Base-by-base conservation (phyloP, 2,329 filamentous ascomycete species). In the Fusarium brachygibbosum region DNA sequence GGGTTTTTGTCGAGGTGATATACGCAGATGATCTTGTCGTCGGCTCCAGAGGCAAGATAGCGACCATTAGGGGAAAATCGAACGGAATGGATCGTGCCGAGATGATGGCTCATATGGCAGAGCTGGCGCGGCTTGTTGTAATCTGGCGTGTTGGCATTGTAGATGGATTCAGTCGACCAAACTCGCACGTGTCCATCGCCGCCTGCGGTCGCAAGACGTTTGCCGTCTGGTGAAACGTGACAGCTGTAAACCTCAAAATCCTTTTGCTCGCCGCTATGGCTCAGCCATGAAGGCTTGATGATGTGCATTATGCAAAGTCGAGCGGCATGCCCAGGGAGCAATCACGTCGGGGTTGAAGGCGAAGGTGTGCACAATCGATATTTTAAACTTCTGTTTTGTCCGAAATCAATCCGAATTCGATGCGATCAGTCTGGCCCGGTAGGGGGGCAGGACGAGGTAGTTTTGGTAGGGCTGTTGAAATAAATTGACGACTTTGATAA, bases 221-320 rank as follows among this genome's bases (percentile, higher is more conserved):
- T 91, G 71, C 95, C 96, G 82, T 99, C 96, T 16, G 96, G 93
- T 29, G 96, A 99, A 70, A 99, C 90, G 85, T 98, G 93, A 80
- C 95, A 98, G 82, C 93, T 97, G 84, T 98, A 99, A 71, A 98
- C 95, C 82, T 99, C 96, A 78, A 97, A 97, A 79, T 98, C 94
- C 79, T 98, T 98, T 79, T 97, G 93, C 84, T 99, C 96, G 79
- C 95, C 94, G 82, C 93, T 94, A 84, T 98, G 95, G 79, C 92
- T 95, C 76, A 98, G 90, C 94, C 95, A 98, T 78, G 92, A 90
- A 74, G 95, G 95, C 88, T 97, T 97, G 81, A 97, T 93, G 82
- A 98, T 88, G 84, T 90, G 91, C 92, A 95, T 94, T 62, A 66
- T 76, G 74, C 58, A 45, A 58, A 66, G 52, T 61, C 56, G 58